Percentiles rank a stretch among this genome's conserved stretches.
Conservation (phyloP, 2,329 filamentous ascomycete genomes). For the Aspergillaceae sp. region DNA sequence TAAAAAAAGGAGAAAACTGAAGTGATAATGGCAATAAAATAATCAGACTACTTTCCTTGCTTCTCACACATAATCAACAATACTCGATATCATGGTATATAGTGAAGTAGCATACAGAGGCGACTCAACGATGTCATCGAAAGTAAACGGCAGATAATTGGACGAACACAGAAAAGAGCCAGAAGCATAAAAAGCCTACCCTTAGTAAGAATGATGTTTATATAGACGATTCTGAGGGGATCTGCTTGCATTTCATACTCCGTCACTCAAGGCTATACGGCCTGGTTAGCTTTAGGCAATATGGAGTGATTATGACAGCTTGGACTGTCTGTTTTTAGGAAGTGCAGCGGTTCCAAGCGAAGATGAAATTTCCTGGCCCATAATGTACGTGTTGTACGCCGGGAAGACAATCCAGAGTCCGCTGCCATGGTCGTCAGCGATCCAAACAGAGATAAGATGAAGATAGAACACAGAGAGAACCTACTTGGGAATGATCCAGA, state of each 20-base stretch:
- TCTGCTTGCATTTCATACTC: background rate
- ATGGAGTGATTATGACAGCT: conserved; percentile 14
- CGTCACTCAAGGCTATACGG: too few species aligned
- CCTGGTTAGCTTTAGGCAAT: too few species aligned
- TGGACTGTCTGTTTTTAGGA: conserved; percentile 16
- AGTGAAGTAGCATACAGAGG: background rate
- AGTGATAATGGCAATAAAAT: too few species aligned
- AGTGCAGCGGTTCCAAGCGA: conserved; percentile 40
- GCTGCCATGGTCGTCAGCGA: conserved; percentile 31
- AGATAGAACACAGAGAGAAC: conserved; percentile 15
- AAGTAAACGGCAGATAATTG: conserved; percentile 5
- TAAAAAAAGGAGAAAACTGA: too few species aligned
- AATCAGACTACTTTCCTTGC: too few species aligned
- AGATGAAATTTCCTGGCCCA: conserved; percentile 54
- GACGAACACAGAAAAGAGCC: conserved; percentile 1
- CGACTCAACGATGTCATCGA: conserved; percentile 2
- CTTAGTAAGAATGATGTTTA: too few species aligned
- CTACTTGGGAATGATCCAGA: conserved; percentile 62
- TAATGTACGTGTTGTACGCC: conserved; percentile 52
- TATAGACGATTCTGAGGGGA: background rate
- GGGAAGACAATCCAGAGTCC: conserved; percentile 58
- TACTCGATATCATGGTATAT: background rate
- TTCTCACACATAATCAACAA: too few species aligned
- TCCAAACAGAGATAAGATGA: background rate
- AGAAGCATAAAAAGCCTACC: background rate